Base-by-base conservation (phyloP, 345 rosid species). In the Pseudoturritis turrita region DNA sequence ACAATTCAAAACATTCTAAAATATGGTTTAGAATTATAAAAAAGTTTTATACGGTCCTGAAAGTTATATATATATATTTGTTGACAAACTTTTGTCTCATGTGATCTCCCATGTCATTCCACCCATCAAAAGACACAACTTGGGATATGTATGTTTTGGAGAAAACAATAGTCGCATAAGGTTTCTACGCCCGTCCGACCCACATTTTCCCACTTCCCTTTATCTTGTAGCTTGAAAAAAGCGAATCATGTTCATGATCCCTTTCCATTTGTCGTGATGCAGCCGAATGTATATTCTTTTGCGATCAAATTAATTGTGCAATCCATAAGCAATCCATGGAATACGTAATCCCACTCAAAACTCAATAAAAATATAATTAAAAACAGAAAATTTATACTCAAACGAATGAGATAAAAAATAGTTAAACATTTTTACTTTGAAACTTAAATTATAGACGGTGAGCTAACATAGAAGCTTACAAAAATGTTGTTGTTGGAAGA, bases 121-220 rank as follows among this genome's bases (percentile, higher is more conserved):
- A 89, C 17, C 85, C 92, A 29, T 77, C 89, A 0, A 83, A 71
- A 14, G 85, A 74, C 6, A 87, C 78, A 26, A 77, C 84, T 61
- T 54, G 65, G 3, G 92, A 62, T 88, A 89, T 86, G 70, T 82
- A 83, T 3, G 85, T 83, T 40, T 62, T 85, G 0, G 87, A 78
- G 73, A 87, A 89, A 44, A 89, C 79, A 4, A 86, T 89, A 2
- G 85, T 82, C 1, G 92, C 83, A 35, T 82, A 83, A 14, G 73
- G 66, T 56, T 85, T 84, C 92, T 88, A 87, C 4, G 96, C 96
- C 62, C 91, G 53, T 1, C 92, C 96, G 5, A 87, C 88, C 93
- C 86, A 87, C 9, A 87, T 74, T 28, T 31, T 81, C 3, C 85
- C 87, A 2, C 76, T 78, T 39, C 91, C 96, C 1, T 35, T 73